phyloP scores from a whole-genome alignment of 2,329 filamentous ascomycete species.

The Colletotrichum viniferum region DNA sequence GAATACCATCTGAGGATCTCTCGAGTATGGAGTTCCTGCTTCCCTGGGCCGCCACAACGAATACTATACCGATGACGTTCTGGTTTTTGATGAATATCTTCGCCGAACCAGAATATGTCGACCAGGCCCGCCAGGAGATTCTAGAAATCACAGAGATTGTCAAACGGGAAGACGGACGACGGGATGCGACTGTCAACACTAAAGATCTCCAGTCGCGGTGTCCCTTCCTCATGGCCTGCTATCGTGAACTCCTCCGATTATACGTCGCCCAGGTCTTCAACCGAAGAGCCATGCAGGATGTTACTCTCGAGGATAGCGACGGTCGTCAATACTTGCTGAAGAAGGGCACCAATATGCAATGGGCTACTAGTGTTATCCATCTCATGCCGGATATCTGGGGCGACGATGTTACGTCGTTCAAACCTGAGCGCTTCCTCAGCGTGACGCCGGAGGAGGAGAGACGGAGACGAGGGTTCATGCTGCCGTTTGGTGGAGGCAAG shows the following conservation, averaged over 20 bases:
- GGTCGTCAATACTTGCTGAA: slow-evolving; percentile 28
- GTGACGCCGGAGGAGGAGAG: slow-evolving; percentile 23
- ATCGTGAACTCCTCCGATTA: slow-evolving; percentile 47
- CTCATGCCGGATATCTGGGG: slow-evolving; percentile 27
- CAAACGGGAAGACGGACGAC: not conserved
- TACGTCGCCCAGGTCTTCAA: slow-evolving; percentile 39
- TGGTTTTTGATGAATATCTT: slow-evolving; percentile 39
- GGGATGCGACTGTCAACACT: slow-evolving; percentile 33
- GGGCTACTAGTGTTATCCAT: slow-evolving; percentile 29
- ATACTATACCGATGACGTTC: slow-evolving; percentile 40
- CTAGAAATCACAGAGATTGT: slow-evolving; percentile 19
- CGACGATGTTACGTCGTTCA: slow-evolving; percentile 23
- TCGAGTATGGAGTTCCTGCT: slow-evolving; percentile 35
- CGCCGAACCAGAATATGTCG: slow-evolving; percentile 27
- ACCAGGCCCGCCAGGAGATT: slow-evolving; percentile 34
- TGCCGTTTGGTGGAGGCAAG: slow-evolving; percentile 36
- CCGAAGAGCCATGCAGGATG: slow-evolving; percentile 44
- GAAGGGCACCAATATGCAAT: slow-evolving; percentile 29
- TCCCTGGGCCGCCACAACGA: slow-evolving; percentile 33
- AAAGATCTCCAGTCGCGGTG: slow-evolving; percentile 38
- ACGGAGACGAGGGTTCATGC: slow-evolving; percentile 25
- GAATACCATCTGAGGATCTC: slow-evolving; percentile 30
- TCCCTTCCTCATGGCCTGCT: slow-evolving; percentile 44
- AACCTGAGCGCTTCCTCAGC: slow-evolving; percentile 28
- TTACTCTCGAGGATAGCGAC: slow-evolving; percentile 28